These are phyloP conservation scores for Linum tenue DNA, from an alignment of 345 rosid species.

Conservation along the genomic window DNA sequence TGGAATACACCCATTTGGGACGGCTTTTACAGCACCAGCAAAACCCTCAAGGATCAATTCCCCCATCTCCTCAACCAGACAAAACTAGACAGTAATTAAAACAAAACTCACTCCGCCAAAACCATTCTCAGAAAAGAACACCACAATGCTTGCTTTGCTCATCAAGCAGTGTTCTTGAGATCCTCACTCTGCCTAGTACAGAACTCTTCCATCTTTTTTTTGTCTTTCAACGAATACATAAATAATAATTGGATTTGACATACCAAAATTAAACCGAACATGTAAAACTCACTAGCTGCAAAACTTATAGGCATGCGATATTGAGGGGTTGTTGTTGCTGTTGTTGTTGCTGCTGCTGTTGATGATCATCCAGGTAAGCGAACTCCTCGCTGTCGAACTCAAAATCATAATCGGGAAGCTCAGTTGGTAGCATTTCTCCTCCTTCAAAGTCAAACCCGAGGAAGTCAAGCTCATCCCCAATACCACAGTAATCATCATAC, in stretches of 20 bases:
- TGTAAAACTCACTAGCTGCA: background rate
- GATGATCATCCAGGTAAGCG: conserved; percentile 22
- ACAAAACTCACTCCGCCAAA: background rate
- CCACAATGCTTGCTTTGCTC: background rate
- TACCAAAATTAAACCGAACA: too few relatives aligned
- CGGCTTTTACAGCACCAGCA: too few relatives aligned
- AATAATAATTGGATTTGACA: too few relatives aligned
- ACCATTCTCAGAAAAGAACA: background rate
- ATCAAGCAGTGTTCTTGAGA: background rate
- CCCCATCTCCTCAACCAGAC: too few relatives aligned
- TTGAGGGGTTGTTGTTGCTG: background rate
- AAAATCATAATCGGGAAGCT: conserved; percentile 67
- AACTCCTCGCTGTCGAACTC: conserved; percentile 42
- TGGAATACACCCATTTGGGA: too few relatives aligned
- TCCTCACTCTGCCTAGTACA: background rate
- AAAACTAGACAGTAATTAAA: too few relatives aligned
- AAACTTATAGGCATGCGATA: conserved; percentile 4
- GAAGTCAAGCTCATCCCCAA: conserved; percentile 48
- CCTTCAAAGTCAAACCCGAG: conserved; percentile 28
- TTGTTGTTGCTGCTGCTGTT: conserved; percentile 14
- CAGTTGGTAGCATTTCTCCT: conserved; percentile 30
- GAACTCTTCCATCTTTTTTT: too few relatives aligned
- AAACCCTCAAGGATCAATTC: too few relatives aligned
- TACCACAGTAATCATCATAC: conserved; percentile 40
- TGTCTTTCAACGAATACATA: conserved; percentile 1